Percentiles rank a stretch among this genome's conserved stretches.
Evolutionary conservation across 2,329 filamentous ascomycete genomes (phyloP).

Genomic region (Tolypocladium tropicale): DNA sequence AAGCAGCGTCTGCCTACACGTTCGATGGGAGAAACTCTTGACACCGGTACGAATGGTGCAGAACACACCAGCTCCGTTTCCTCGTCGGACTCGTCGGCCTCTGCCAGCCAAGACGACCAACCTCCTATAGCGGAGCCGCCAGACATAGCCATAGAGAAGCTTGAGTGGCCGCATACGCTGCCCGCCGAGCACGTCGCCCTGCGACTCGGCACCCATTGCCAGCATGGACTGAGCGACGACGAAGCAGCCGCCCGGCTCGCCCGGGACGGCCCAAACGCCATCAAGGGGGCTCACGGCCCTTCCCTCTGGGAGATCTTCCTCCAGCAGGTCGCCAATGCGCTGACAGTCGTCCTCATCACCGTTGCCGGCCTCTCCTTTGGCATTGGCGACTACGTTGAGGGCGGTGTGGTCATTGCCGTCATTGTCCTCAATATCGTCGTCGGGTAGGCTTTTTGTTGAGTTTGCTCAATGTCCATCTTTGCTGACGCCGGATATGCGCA

Average conservation of each 20-base stretch:
- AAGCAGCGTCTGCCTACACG: conserved; percentile 5
- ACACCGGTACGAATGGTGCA: conserved; percentile 29
- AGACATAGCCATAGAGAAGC: conserved; percentile 26
- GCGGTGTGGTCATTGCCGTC: conserved; percentile 51
- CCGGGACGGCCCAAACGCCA: conserved; percentile 58
- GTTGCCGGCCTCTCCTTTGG: conserved; percentile 62
- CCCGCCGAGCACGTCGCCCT: conserved; percentile 23
- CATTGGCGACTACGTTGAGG: conserved; percentile 55
- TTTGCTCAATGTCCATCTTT: too few species aligned
- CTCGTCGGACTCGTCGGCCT: conserved; percentile 25
- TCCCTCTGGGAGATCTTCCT: conserved; percentile 67
- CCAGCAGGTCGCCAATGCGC: conserved; percentile 67
- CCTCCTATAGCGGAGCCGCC: conserved; percentile 28
- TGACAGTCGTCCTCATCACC: conserved; percentile 64
- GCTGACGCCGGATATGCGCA: background rate
- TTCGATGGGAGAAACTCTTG: conserved; percentile 32
- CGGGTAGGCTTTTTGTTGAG: conserved; percentile 35
- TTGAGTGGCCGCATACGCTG: conserved; percentile 22
- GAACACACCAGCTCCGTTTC: conserved; percentile 25
- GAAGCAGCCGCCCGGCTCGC: conserved; percentile 57
- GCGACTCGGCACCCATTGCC: conserved; percentile 29
- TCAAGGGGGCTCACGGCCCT: conserved; percentile 61
- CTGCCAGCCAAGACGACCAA: conserved; percentile 24
- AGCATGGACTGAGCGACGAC: conserved; percentile 50
- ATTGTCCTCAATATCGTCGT: conserved; percentile 59